Percentiles rank a stretch among this genome's conserved stretches.
phyloP scores from a whole-genome alignment of 306 rosid genomes.

The Fragaria nilgerrensis region DNA sequence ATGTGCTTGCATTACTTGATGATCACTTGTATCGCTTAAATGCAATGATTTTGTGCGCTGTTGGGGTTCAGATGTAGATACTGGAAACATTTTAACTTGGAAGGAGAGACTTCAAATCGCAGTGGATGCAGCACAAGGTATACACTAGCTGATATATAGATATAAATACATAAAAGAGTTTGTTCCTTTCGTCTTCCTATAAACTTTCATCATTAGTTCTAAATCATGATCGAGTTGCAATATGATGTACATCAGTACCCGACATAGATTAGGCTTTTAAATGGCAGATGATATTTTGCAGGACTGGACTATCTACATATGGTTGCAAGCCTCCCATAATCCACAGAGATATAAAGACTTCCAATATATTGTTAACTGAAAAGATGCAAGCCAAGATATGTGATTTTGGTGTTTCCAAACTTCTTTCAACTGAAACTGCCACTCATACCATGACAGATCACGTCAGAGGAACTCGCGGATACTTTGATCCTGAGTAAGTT shows the following conservation, averaged over 20 bases:
- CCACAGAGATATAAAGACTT: slow-evolving; percentile 55
- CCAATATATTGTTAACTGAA: slow-evolving; percentile 48
- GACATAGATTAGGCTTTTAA: not conserved
- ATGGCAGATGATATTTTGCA: not conserved
- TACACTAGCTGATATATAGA: not conserved
- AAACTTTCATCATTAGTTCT: too few relatives aligned
- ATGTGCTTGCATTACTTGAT: not conserved
- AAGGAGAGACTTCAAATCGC: not conserved
- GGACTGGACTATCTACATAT: slow-evolving; percentile 35
- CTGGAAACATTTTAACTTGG: not conserved
- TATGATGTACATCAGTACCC: not conserved
- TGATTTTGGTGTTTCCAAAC: slow-evolving; percentile 51
- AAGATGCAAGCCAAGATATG: slow-evolving; percentile 40
- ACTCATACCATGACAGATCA: slow-evolving; percentile 30
- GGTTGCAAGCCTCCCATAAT: slow-evolving; percentile 30
- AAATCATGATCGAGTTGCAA: not conserved
- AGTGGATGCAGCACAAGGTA: not conserved
- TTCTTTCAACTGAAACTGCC: slow-evolving; percentile 21
- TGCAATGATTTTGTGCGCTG: not conserved
- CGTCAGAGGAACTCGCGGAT: slow-evolving; percentile 42
- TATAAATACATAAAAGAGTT: too few relatives aligned
- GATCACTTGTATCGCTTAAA: not conserved
- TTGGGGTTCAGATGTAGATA: not conserved
- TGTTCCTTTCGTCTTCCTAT: too few relatives aligned
- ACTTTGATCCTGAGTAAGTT: slow-evolving; percentile 51